phyloP scores from a whole-genome alignment of 129 eudicot genomes.

The Lonicera japonica region DNA sequence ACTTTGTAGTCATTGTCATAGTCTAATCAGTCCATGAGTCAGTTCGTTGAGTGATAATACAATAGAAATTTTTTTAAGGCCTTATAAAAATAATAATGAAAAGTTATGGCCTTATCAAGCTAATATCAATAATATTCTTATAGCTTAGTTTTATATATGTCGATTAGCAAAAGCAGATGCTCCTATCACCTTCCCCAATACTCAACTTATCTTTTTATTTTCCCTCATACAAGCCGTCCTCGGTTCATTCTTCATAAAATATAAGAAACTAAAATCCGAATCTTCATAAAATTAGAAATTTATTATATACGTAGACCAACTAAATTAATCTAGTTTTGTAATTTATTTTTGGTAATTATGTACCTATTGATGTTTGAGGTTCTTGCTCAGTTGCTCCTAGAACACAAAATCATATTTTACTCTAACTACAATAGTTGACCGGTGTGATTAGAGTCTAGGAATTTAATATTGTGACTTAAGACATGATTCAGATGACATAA shows the following conservation, averaged over 20 bases:
- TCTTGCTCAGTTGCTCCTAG: no score
- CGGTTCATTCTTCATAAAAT: background rate
- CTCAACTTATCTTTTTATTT: conserved; percentile 33
- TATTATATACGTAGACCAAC: no score
- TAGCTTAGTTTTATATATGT: conserved; percentile 10
- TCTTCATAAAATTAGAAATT: no score
- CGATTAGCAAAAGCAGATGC: conserved; percentile 28
- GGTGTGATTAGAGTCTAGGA: no score
- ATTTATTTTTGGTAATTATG: no score
- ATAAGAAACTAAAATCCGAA: no score
- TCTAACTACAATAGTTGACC: no score
- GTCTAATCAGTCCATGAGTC: background rate
- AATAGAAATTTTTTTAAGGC: background rate
- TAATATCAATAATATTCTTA: conserved; percentile 13
- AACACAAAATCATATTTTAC: no score
- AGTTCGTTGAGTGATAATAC: background rate
- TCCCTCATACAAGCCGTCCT: conserved; percentile 21
- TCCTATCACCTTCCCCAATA: conserved; percentile 33
- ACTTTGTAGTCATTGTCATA: background rate
- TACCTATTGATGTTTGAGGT: no score
- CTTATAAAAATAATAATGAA: background rate
- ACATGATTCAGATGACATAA: no score
- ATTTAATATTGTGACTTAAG: no score
- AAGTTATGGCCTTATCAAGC: conserved; percentile 47
- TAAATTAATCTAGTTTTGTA: no score